Evolutionary conservation across 257 asterid genomes (phyloP).

Genomic region (Solanum pimpinellifolium): DNA sequence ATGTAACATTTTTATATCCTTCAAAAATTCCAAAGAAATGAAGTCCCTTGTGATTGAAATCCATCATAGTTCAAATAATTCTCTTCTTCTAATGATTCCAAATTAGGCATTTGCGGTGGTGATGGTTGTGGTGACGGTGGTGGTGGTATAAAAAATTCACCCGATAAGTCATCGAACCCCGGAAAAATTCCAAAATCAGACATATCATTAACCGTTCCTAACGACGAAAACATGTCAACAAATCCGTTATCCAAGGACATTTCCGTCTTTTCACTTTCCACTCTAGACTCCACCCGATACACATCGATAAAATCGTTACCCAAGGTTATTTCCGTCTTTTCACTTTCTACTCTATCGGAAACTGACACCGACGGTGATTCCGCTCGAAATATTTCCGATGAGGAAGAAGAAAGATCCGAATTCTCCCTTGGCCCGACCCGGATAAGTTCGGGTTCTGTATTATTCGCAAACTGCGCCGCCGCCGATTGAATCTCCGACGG

Average conservation of each 20-base stretch:
- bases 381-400: conserved; percentile 11
- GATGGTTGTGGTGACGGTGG: conserved; percentile 11
- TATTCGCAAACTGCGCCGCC: conserved; percentile 51
- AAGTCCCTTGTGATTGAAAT: conserved; percentile 22
- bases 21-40: conserved; percentile 56
- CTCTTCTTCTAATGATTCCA: conserved; percentile 20
- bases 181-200: conserved; percentile 46
- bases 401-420: conserved; percentile 21
- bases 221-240: conserved; percentile 20
- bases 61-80: conserved; percentile 11
- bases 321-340: conserved; percentile 33
- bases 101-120: background rate
- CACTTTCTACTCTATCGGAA: conserved; percentile 18
- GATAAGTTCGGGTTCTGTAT: background rate
- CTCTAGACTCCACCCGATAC: conserved; percentile 28
- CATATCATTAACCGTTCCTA: conserved; percentile 17
- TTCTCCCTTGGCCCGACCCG: conserved; percentile 5
- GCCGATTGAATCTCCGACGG: conserved; percentile 54
- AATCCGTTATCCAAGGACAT: conserved; percentile 35
- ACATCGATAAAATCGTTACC: conserved; percentile 22
- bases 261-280: conserved; percentile 25
- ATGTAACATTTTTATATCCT: background rate
- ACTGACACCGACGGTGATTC: conserved; percentile 56
- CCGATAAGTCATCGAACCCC: conserved; percentile 41
- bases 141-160: conserved; percentile 23